Evolutionary conservation across 768 basidiomycete genomes (phyloP).

Genomic region (Lentinula edodes): DNA sequence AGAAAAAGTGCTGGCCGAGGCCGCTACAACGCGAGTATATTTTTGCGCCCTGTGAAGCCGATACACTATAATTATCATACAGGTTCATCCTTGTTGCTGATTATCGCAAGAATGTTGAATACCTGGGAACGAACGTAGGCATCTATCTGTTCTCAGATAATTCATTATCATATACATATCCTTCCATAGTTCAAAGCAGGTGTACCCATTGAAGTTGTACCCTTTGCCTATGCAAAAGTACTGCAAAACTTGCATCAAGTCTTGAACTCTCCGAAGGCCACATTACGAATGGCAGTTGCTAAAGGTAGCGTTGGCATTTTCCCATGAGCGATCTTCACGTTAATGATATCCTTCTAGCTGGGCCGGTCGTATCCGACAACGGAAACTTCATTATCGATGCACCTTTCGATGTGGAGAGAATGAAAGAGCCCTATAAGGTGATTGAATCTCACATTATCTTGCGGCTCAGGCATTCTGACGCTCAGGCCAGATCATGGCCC

Average conservation of each 20-base stretch:
- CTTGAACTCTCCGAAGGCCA: slow-evolving; percentile 63
- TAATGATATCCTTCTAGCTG: slow-evolving; percentile 45
- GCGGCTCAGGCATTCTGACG: not conserved
- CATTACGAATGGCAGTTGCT: slow-evolving; percentile 89
- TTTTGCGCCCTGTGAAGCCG: not conserved
- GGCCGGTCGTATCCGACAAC: slow-evolving; percentile 95
- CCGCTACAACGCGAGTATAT: slow-evolving; percentile 66
- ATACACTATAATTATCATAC: slow-evolving; percentile 4
- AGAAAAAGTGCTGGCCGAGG: slow-evolving; percentile 97
- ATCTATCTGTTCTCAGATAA: slow-evolving; percentile 21
- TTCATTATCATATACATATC: not conserved
- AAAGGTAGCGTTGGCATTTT: slow-evolving; percentile 37
- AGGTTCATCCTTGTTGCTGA: slow-evolving; percentile 93
- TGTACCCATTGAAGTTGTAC: slow-evolving; percentile 94
- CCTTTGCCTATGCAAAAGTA: slow-evolving; percentile 91
- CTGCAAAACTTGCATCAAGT: slow-evolving; percentile 59
- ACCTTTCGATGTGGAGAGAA: slow-evolving; percentile 67
- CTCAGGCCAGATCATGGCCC: slow-evolving; percentile 54
- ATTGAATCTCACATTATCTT: slow-evolving; percentile 11
- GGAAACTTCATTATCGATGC: slow-evolving; percentile 98
- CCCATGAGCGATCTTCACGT: not conserved
- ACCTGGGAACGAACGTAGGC: slow-evolving; percentile 72
- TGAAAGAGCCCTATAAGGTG: slow-evolving; percentile 64
- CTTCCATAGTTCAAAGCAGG: slow-evolving; percentile 68
- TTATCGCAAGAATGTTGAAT: slow-evolving; percentile 85